Conservation (phyloP, 768 basidiomycete genomes). For the Hericium rajendrae region DNA sequence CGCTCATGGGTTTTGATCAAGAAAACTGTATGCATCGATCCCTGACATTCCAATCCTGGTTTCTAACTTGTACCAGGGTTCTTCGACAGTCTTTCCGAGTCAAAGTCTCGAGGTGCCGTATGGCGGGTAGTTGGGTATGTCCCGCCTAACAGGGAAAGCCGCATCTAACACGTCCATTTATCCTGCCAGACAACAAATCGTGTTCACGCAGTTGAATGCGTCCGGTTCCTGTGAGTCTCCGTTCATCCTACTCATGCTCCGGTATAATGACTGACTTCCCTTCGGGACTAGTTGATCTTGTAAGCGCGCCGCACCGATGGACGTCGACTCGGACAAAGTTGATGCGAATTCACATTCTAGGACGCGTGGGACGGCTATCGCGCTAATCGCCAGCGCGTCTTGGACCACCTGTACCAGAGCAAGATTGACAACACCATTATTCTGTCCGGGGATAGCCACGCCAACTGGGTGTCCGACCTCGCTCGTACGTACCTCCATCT, state of each 20-base stretch:
- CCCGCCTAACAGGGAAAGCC: background rate
- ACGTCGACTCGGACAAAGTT: background rate
- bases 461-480: constrained; percentile 52
- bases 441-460: constrained; percentile 54
- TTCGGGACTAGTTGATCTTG: background rate
- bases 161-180: background rate
- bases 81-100: constrained; percentile 34
- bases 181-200: constrained; percentile 39
- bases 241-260: constrained; percentile 4
- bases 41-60: background rate
- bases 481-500: constrained; percentile 29
- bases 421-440: constrained; percentile 45
- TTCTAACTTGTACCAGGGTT: constrained; percentile 29
- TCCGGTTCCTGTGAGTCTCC: constrained; percentile 25
- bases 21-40: constrained; percentile 33
- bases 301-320: background rate
- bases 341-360: constrained; percentile 15
- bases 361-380: constrained; percentile 55
- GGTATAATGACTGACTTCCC: constrained; percentile 16
- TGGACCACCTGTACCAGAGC: constrained; percentile 39
- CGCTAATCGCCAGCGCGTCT: constrained; percentile 40
- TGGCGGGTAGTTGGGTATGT: constrained; percentile 46
- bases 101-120: constrained; percentile 35
- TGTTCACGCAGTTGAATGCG: constrained; percentile 40
- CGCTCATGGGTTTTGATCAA: constrained; percentile 46